Evolutionary conservation across 2,329 filamentous ascomycete species (phyloP).

Genomic region (Xylariaceae sp.): DNA sequence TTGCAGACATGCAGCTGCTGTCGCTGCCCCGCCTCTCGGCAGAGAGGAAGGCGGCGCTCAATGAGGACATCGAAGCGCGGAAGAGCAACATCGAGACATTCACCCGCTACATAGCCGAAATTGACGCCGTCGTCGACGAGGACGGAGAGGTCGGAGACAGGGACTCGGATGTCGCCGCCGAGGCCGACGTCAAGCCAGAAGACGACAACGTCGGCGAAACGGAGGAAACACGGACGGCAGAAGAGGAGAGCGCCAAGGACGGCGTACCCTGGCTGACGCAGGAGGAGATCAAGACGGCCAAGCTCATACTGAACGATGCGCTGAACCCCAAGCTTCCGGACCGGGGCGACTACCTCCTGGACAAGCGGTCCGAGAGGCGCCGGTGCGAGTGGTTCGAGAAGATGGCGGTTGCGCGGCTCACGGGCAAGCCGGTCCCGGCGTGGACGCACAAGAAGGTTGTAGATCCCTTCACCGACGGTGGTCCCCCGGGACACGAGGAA

Average conservation of each 20-base stretch:
- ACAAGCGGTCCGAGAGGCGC: conserved; percentile 1
- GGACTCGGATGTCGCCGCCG: too few relatives aligned
- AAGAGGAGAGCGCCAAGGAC: too few relatives aligned
- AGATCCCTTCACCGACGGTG: neutral
- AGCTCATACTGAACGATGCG: neutral
- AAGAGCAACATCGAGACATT: neutral
- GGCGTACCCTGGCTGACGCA: neutral
- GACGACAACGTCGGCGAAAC: neutral
- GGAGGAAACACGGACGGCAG: neutral
- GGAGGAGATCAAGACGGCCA: neutral
- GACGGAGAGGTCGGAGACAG: neutral
- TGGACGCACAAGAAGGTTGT: neutral
- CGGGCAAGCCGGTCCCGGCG: neutral
- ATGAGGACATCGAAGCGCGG: neutral
- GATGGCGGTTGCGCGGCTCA: neutral
- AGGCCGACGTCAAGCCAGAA: neutral
- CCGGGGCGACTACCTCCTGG: conserved; percentile 2
- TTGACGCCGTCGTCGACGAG: too few relatives aligned
- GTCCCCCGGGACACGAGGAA: neutral
- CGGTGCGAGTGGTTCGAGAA: neutral
- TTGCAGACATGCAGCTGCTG: neutral
- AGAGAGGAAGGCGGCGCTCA: neutral
- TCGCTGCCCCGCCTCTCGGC: neutral
- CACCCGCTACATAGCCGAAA: neutral
- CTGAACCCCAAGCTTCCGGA: neutral